phyloP scores from a whole-genome alignment of 805 yeast species.

The Saccharomycopsis sp. region DNA sequence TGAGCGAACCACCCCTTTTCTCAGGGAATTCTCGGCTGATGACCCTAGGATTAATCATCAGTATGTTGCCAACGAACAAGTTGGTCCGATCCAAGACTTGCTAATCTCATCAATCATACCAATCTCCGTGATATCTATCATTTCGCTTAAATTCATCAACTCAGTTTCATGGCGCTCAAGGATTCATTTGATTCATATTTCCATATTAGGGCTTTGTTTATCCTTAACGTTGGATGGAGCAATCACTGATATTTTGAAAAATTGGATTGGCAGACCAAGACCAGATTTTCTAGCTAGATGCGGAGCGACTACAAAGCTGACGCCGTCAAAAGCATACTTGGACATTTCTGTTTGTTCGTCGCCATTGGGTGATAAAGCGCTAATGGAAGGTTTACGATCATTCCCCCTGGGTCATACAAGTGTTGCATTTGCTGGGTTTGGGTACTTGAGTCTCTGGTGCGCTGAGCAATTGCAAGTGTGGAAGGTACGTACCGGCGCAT shows the following conservation, averaged over 20 bases:
- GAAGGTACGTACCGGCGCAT: too few species aligned
- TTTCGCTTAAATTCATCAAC: constrained; percentile 31
- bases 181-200: constrained; percentile 51
- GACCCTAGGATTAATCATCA: constrained; percentile 81
- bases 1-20: constrained; percentile 47
- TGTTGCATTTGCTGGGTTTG: constrained; percentile 60
- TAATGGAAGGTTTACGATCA: constrained; percentile 67
- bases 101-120: constrained; percentile 32
- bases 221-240: constrained; percentile 54
- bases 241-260: constrained; percentile 68
- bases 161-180: constrained; percentile 1
- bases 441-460: constrained; percentile 58
- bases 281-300: constrained; percentile 92
- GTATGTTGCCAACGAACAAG: constrained; percentile 66
- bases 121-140: constrained; percentile 22
- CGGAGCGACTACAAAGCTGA: constrained; percentile 46
- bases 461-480: constrained; percentile 61
- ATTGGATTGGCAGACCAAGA: constrained; percentile 82
- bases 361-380: constrained; percentile 28
- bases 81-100: constrained; percentile 48
- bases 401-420: constrained; percentile 82
- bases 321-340: constrained; percentile 11
- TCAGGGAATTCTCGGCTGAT: constrained; percentile 68
- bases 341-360: constrained; percentile 28
- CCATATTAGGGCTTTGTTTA: constrained; percentile 58